Conservation (phyloP, 1,139 yeast species). For the Yamadazyma membranifaciens region DNA sequence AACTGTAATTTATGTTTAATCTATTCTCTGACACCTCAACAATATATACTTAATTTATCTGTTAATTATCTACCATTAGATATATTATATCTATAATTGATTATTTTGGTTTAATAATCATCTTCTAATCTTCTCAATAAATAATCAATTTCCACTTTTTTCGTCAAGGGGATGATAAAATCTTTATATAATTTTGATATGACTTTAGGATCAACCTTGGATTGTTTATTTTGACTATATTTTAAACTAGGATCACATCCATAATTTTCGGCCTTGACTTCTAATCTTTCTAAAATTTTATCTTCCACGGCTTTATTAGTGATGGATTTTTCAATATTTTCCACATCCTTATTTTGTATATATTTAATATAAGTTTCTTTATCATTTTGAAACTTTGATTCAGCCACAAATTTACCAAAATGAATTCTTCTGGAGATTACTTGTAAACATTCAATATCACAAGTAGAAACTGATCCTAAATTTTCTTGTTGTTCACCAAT, state of each 20-base stretch:
- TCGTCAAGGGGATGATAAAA: conserved; percentile 88
- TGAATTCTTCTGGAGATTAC: conserved; percentile 92
- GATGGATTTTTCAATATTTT: conserved; percentile 76
- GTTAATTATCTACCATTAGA: too few relatives aligned
- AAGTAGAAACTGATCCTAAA: conserved; percentile 78
- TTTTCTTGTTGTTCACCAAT: conserved; percentile 81
- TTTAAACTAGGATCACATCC: conserved; percentile 85
- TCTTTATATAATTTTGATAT: conserved; percentile 83
- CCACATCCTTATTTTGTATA: conserved; percentile 62
- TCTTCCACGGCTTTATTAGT: conserved; percentile 87
- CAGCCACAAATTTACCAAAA: conserved; percentile 97
- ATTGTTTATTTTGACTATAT: conserved; percentile 65
- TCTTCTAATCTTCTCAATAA: conserved; percentile 79
- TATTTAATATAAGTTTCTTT: conserved; percentile 60
- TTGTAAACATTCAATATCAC: conserved; percentile 86
- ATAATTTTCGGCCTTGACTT: conserved; percentile 77
- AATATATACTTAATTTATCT: too few relatives aligned
- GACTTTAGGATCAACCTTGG: conserved; percentile 77
- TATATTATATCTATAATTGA: too few relatives aligned
- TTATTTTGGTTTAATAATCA: conserved; percentile 19
- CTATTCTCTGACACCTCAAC: too few relatives aligned
- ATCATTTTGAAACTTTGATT: conserved; percentile 79
- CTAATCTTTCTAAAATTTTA: conserved; percentile 73
- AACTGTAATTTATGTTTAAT: conserved; percentile 2
- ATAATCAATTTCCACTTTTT: conserved; percentile 92